Evolutionary conservation across 2,329 filamentous ascomycete species (phyloP).

Genomic region (Rasamsonia emersonii): DNA sequence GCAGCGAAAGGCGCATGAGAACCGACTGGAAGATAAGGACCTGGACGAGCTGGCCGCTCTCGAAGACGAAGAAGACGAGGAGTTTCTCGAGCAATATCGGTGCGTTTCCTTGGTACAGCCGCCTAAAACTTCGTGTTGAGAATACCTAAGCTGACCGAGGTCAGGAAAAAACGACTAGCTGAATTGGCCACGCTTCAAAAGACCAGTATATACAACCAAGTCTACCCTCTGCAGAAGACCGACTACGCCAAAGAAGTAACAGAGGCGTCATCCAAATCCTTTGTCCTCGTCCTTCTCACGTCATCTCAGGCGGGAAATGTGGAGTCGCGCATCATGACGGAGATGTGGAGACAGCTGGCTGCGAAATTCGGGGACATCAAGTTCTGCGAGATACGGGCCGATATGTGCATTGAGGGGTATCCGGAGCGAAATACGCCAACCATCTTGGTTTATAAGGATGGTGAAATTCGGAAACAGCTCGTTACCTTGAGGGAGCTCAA

Average conservation of each 20-base stretch:
- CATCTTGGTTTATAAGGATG: conserved; percentile 83
- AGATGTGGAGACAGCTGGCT: conserved; percentile 80
- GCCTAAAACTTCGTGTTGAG: too few species aligned
- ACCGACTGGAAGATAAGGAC: conserved; percentile 86
- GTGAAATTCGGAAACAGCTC: conserved; percentile 83
- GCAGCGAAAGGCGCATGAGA: conserved; percentile 76
- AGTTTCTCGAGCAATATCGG: conserved; percentile 79
- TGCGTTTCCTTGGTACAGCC: conserved; percentile 17
- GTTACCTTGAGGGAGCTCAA: conserved; percentile 78
- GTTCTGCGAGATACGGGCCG: conserved; percentile 89
- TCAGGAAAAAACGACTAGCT: conserved; percentile 67
- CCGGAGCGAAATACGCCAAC: conserved; percentile 93
- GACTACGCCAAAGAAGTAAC: conserved; percentile 90
- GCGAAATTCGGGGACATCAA: conserved; percentile 86
- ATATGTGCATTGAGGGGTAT: conserved; percentile 93
- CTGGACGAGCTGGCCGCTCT: conserved; percentile 87
- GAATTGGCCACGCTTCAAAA: conserved; percentile 69
- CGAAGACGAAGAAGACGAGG: conserved; percentile 92
- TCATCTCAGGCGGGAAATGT: conserved; percentile 69
- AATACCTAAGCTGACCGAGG: background rate
- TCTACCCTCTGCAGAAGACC: conserved; percentile 89
- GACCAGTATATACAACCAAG: conserved; percentile 74
- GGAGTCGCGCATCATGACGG: conserved; percentile 73
- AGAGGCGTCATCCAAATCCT: conserved; percentile 66
- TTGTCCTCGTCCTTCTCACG: conserved; percentile 69